Percentiles rank a stretch among this genome's conserved stretches.
phyloP scores from a whole-genome alignment of 1,139 yeast genomes.

The Lodderomyces elongisporus region DNA sequence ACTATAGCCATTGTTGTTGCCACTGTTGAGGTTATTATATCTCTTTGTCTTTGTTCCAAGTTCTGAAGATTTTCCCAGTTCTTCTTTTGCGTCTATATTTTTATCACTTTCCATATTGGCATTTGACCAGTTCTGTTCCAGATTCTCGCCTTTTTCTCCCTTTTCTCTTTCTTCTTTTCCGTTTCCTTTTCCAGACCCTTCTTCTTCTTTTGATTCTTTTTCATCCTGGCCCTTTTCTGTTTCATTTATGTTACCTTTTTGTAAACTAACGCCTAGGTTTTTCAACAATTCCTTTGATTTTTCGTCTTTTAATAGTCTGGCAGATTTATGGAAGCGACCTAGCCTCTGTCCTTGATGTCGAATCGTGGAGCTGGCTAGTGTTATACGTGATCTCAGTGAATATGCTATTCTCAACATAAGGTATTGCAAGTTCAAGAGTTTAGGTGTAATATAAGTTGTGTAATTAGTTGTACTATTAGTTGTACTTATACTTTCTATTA shows the following conservation, averaged over 20 bases:
- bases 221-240: not conserved
- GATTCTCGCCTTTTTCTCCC: not conserved
- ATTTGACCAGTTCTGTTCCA: not conserved
- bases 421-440: no score
- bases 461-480: no score
- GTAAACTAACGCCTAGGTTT: constrained; percentile 24
- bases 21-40: no score
- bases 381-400: not conserved
- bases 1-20: no score
- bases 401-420: constrained; percentile 2
- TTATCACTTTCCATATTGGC: no score
- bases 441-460: no score
- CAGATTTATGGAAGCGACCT: constrained; percentile 5
- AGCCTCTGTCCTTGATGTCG: not conserved
- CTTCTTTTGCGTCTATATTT: not conserved
- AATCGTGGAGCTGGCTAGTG: not conserved
- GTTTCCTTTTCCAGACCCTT: constrained; percentile 8
- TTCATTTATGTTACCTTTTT: constrained; percentile 24
- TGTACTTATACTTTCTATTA: no score
- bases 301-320: constrained; percentile 17
- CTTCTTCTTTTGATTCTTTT: not conserved
- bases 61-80: not conserved
- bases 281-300: constrained; percentile 25
- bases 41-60: not conserved
- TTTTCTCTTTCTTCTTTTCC: constrained; percentile 4